Evolutionary conservation across 768 basidiomycete species (phyloP).

Genomic region (Rhodotorula kratochvilovae): DNA sequence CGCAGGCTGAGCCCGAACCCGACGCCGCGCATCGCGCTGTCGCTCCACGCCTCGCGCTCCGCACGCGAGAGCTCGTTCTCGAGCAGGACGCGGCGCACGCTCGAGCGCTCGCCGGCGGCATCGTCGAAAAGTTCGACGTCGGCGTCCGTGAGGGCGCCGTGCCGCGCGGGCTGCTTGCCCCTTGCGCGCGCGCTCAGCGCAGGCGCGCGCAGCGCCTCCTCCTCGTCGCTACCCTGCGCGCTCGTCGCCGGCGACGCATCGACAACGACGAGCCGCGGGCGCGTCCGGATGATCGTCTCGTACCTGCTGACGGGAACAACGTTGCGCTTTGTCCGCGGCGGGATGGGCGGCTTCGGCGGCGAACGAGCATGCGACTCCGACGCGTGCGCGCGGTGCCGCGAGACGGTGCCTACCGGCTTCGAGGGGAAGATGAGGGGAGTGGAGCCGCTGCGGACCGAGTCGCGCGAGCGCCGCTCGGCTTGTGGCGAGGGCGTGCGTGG

Average conservation of each 20-base stretch:
- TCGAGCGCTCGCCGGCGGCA: conserved; percentile 14
- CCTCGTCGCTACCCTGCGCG: not conserved
- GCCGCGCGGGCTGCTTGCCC: not conserved
- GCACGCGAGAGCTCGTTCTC: conserved; percentile 20
- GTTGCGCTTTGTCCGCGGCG: not conserved
- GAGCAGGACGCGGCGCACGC: conserved; percentile 19
- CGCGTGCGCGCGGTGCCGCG: not conserved
- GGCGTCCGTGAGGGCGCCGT: not conserved
- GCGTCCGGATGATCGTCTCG: not conserved
- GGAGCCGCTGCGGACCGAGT: not conserved
- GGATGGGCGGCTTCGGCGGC: not conserved
- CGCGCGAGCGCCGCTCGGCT: not conserved
- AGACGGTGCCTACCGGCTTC: not conserved
- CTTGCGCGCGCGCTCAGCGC: not conserved
- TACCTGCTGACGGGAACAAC: not conserved
- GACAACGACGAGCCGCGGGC: conserved; percentile 1
- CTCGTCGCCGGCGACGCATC: not conserved
- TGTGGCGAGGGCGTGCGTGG: conserved; percentile 6
- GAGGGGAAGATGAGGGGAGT: conserved; percentile 3
- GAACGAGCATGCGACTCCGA: too few relatives aligned
- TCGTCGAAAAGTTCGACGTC: not conserved
- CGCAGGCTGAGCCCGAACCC: conserved; percentile 6
- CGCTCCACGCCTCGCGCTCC: conserved; percentile 23
- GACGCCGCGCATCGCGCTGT: conserved; percentile 18
- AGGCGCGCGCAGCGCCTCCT: not conserved